phyloP scores from a whole-genome alignment of 257 asterid species.

The Rubia yunnanensis region DNA sequence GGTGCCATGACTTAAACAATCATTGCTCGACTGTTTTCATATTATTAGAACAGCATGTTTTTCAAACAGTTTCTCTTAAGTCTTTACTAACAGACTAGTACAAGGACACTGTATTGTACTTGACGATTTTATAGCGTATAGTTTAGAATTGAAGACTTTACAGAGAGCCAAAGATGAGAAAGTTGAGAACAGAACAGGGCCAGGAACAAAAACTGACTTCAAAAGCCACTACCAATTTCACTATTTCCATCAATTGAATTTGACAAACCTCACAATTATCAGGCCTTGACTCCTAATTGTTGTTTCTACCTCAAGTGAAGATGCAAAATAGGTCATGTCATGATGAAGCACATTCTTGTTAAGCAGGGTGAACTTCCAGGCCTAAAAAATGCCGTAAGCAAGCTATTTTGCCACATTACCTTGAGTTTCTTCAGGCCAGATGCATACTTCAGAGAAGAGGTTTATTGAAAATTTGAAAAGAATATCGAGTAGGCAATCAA shows the following conservation, averaged over 20 bases:
- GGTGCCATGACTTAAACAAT: too few species aligned
- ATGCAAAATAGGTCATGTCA: not conserved
- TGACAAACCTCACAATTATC: not conserved
- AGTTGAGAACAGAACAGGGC: not conserved
- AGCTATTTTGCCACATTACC: not conserved
- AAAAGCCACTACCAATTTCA: not conserved
- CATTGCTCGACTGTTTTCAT: too few species aligned
- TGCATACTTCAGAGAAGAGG: not conserved
- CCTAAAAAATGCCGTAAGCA: not conserved
- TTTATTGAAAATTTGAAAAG: not conserved
- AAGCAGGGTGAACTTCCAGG: not conserved
- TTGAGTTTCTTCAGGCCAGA: not conserved
- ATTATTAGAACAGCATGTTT: too few species aligned
- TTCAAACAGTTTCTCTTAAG: not conserved
- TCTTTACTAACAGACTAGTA: not conserved
- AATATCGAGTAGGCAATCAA: not conserved
- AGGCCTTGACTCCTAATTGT: not conserved
- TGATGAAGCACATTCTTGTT: not conserved
- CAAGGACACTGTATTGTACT: not conserved
- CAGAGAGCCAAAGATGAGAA: too few species aligned
- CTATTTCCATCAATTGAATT: not conserved
- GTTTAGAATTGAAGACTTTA: too few species aligned
- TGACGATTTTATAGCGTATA: not conserved
- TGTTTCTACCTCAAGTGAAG: not conserved
- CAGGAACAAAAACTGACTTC: not conserved